phyloP scores from a whole-genome alignment of 176 grass and related monocot species.

The Juncus effusus region DNA sequence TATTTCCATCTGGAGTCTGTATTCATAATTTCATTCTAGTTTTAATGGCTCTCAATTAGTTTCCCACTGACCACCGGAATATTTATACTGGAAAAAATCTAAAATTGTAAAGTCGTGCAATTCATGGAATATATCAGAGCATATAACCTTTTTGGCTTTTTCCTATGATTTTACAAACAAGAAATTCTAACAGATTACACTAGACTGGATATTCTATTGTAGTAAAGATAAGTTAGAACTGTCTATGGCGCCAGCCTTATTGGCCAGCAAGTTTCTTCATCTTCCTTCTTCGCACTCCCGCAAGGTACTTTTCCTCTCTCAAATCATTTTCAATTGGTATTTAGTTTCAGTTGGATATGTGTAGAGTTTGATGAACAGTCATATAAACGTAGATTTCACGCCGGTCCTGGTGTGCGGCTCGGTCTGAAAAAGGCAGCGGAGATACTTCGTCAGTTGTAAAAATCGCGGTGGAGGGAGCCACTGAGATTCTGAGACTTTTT shows the following conservation, averaged over 20 bases:
- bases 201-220: too few species aligned
- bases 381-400: neutral
- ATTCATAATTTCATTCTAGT: too few species aligned
- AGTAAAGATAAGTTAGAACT: too few species aligned
- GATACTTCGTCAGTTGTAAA: constrained; percentile 30
- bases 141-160: too few species aligned
- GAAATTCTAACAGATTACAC: too few species aligned
- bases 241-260: neutral
- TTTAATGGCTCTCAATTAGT: too few species aligned
- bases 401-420: constrained; percentile 15
- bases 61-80: too few species aligned
- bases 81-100: too few species aligned
- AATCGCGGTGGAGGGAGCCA: constrained; percentile 37
- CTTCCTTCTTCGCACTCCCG: neutral
- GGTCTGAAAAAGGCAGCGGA: neutral
- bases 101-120: too few species aligned
- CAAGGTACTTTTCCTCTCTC: neutral
- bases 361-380: neutral
- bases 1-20: too few species aligned
- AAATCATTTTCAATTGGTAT: neutral
- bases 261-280: neutral
- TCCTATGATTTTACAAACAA: too few species aligned
- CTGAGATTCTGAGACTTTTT: constrained; percentile 58
- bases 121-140: too few species aligned
- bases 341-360: neutral